Evolutionary conservation across 116 monocot genomes (phyloP).

Genomic region (Zostera marina): DNA sequence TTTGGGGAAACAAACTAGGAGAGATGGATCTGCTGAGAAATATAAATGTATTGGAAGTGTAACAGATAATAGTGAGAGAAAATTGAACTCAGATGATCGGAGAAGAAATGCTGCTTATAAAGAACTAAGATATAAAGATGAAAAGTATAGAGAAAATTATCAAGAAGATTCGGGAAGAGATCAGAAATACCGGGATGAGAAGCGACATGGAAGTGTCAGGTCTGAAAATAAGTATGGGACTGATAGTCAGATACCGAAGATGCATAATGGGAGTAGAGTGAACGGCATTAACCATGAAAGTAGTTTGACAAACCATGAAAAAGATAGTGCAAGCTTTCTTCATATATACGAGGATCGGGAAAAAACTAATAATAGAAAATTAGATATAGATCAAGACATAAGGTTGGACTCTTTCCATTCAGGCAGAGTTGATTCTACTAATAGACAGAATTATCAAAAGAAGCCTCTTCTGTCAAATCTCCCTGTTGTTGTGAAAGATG

Average conservation of each 20-base stretch:
- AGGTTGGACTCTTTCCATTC: constrained; percentile 10
- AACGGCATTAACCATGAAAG: constrained; percentile 35
- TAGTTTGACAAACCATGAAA: constrained; percentile 22
- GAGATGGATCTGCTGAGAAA: constrained; percentile 28
- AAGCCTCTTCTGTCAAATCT: constrained; percentile 22
- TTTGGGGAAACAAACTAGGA: constrained; percentile 20
- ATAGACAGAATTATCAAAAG: constrained; percentile 10
- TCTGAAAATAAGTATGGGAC: constrained; percentile 31
- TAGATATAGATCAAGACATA: constrained; percentile 11
- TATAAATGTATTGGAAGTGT: constrained; percentile 1
- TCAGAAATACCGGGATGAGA: constrained; percentile 29
- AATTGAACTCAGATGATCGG: constrained; percentile 24
- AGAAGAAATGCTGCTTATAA: constrained; percentile 21
- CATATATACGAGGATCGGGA: constrained; percentile 18
- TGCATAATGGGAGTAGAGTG: constrained; percentile 21
- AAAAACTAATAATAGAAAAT: constrained; percentile 9
- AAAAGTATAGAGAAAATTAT: constrained; percentile 12
- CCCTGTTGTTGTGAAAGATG: constrained; percentile 18
- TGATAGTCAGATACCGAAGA: constrained; percentile 28
- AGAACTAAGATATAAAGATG: constrained; percentile 31
- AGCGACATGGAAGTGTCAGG: constrained; percentile 25
- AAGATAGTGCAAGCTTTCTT: constrained; percentile 18
- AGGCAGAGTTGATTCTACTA: constrained; percentile 16
- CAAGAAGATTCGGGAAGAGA: constrained; percentile 24
- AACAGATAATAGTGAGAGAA: constrained; percentile 21